phyloP scores from a whole-genome alignment of 768 basidiomycete genomes.

The Nevesoporus exiguus region DNA sequence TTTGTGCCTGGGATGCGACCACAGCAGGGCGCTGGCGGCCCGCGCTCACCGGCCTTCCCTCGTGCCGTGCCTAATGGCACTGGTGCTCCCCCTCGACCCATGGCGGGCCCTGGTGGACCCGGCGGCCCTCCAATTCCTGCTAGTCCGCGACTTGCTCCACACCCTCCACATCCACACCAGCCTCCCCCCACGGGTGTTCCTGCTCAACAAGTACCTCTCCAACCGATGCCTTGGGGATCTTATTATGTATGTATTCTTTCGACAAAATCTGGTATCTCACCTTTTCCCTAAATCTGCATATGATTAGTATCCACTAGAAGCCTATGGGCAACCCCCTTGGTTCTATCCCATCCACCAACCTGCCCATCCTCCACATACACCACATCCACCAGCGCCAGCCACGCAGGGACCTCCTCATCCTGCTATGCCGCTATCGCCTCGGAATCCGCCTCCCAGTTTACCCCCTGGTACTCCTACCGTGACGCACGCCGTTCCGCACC shows the following conservation, averaged over 20 bases:
- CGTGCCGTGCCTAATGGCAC: slow-evolving; percentile 62
- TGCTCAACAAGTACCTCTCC: slow-evolving; percentile 40
- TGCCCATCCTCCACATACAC: slow-evolving; percentile 48
- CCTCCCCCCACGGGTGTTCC: slow-evolving; percentile 55
- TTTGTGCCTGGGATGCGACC: slow-evolving; percentile 51
- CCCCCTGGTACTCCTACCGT: slow-evolving; percentile 71
- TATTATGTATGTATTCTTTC: slow-evolving; percentile 55
- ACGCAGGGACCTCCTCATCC: slow-evolving; percentile 43
- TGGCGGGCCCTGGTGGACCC: slow-evolving; percentile 47
- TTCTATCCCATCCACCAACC: slow-evolving; percentile 42
- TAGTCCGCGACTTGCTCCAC: slow-evolving; percentile 66
- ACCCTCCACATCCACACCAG: slow-evolving; percentile 43
- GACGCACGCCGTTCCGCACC: slow-evolving; percentile 51
- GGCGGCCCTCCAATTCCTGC: slow-evolving; percentile 49
- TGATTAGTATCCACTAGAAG: slow-evolving; percentile 43
- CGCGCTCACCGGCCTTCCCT: slow-evolving; percentile 65
- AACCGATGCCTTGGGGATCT: slow-evolving; percentile 38
- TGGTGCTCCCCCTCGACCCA: slow-evolving; percentile 45
- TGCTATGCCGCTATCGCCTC: slow-evolving; percentile 66
- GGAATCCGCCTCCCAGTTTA: slow-evolving; percentile 50
- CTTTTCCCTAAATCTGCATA: slow-evolving; percentile 2
- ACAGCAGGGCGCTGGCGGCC: slow-evolving; percentile 46
- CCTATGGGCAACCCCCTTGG: slow-evolving; percentile 43
- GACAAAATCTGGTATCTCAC: neutral
- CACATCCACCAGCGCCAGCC: slow-evolving; percentile 34